Conservation (phyloP, 306 rosid genomes). For the Nissolia schottii region DNA sequence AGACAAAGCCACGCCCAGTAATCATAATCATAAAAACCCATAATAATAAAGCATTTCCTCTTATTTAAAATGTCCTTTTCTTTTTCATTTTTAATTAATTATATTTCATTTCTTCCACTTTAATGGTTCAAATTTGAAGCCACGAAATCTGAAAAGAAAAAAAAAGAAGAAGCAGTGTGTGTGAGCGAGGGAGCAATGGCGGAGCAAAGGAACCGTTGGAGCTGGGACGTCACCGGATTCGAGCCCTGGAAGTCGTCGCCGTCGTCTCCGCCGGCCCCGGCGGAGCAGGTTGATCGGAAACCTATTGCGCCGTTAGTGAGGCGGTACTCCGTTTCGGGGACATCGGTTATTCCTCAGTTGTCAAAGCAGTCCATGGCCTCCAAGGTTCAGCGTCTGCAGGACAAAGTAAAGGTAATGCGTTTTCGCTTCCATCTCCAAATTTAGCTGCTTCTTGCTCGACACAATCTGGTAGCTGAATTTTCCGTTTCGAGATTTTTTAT, state of each 20-base stretch:
- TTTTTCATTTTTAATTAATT: background rate
- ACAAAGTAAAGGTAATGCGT: conserved; percentile 66
- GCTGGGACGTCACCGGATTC: conserved; percentile 95
- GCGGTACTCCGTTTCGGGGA: conserved; percentile 70
- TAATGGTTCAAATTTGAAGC: conserved; percentile 30
- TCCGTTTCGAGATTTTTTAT: too few species aligned
- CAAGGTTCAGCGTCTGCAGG: conserved; percentile 70
- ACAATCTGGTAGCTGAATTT: background rate
- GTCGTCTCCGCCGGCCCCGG: conserved; percentile 30
- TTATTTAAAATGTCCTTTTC: background rate
- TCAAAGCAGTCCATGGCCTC: conserved; percentile 43
- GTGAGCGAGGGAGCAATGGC: conserved; percentile 41
- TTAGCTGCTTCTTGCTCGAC: background rate
- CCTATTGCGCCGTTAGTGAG: conserved; percentile 54
- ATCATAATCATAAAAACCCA: background rate
- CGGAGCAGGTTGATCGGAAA: conserved; percentile 49
- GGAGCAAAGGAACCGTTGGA: conserved; percentile 86
- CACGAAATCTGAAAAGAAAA: conserved; percentile 13
- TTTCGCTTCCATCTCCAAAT: conserved; percentile 6
- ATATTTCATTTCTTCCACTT: background rate
- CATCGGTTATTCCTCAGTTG: conserved; percentile 63
- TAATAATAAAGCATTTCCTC: conserved; percentile 9
- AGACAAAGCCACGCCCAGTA: background rate
- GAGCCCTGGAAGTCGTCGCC: conserved; percentile 70
- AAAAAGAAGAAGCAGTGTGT: background rate